phyloP scores from a whole-genome alignment of 306 rosid species.

The Rosa persica region DNA sequence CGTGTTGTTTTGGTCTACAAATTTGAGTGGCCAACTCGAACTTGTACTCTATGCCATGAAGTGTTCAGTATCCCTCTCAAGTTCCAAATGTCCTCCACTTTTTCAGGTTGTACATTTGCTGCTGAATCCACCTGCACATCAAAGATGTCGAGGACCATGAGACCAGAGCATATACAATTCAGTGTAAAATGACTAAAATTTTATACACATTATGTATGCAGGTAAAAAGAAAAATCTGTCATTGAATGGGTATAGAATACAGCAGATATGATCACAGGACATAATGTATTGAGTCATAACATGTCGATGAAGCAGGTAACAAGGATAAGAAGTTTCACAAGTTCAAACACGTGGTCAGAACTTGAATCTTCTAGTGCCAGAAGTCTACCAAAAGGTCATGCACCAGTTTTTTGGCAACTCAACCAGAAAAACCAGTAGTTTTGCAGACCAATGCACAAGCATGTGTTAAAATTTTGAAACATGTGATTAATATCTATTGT shows the following conservation, averaged over 20 bases:
- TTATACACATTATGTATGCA: too few species aligned
- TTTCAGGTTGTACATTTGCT: slow-evolving; percentile 88
- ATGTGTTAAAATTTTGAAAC: neutral
- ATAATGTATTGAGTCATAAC: neutral
- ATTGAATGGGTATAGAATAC: neutral
- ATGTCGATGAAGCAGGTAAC: neutral
- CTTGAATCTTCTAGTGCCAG: neutral
- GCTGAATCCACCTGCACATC: slow-evolving; percentile 79
- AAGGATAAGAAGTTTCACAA: slow-evolving; percentile 2
- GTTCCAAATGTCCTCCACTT: slow-evolving; percentile 83
- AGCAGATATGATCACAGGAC: neutral
- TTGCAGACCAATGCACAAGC: slow-evolving; percentile 2
- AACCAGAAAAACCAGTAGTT: neutral
- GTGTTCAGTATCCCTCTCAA: slow-evolving; percentile 89
- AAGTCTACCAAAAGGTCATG: neutral
- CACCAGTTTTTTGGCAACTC: neutral
- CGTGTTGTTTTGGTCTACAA: slow-evolving; percentile 30
- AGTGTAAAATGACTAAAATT: neutral
- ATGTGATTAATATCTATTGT: neutral
- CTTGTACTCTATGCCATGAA: slow-evolving; percentile 84
- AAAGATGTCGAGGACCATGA: slow-evolving; percentile 1
- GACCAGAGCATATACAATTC: neutral
- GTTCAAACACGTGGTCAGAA: slow-evolving; percentile 2
- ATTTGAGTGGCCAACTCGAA: slow-evolving; percentile 70
- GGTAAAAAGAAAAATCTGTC: neutral